Conservation (phyloP, 2,329 filamentous ascomycete species). For the Trichoderma atrobrunneum region DNA sequence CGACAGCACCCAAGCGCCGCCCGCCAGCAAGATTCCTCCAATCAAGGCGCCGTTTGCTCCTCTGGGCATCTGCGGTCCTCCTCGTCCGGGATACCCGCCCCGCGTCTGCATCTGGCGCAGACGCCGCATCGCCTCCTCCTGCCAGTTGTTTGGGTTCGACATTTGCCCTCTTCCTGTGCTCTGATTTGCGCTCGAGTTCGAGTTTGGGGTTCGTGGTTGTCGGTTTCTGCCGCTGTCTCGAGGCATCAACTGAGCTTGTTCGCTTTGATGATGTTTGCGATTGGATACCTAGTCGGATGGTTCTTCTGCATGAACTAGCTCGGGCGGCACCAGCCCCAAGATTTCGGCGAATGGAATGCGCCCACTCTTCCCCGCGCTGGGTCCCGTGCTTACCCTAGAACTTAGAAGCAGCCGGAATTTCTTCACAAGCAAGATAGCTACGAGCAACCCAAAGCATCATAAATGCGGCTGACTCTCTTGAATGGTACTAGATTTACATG, state of each 20-base stretch:
- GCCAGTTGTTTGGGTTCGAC: conserved; percentile 40
- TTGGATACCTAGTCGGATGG: not conserved
- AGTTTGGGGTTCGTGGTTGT: not conserved
- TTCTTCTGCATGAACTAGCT: conserved; percentile 7
- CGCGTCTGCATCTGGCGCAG: conserved; percentile 48
- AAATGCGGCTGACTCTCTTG: not conserved
- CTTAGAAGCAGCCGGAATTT: not conserved
- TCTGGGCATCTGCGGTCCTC: conserved; percentile 42
- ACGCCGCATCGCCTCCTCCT: conserved; percentile 51
- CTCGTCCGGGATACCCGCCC: conserved; percentile 42
- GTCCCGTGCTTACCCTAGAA: not conserved
- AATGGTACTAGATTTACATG: not conserved
- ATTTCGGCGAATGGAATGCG: conserved; percentile 9
- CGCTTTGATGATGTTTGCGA: conserved; percentile 11
- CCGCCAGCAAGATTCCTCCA: conserved; percentile 44
- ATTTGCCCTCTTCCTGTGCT: conserved; percentile 24
- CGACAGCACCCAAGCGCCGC: conserved; percentile 51
- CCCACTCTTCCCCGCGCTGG: conserved; percentile 4
- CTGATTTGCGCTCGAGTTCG: not conserved
- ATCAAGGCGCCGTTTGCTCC: conserved; percentile 40
- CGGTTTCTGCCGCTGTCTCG: conserved; percentile 1
- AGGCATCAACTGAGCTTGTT: not conserved
- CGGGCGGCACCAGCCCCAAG: not conserved
- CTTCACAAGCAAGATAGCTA: too few species aligned
- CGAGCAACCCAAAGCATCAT: not conserved